Evolutionary conservation across 371 early-diverging fungal species (phyloP).

Genomic region (Apophysomyces elegans): DNA sequence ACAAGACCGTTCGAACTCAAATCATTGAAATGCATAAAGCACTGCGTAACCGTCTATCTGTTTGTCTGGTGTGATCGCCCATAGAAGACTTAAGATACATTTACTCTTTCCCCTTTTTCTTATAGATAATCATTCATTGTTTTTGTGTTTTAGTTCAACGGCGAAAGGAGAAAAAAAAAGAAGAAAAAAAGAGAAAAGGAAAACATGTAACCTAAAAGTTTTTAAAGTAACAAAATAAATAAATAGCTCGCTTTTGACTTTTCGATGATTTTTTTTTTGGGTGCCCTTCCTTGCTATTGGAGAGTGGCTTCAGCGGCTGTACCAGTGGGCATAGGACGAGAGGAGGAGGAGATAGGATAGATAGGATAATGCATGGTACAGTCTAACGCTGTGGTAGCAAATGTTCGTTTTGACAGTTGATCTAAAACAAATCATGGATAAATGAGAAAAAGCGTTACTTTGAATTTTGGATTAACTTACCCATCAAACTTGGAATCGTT

Average conservation of each 20-base stretch:
- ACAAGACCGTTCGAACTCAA: no score
- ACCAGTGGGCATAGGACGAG: slow-evolving; percentile 15
- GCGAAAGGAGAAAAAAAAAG: no score
- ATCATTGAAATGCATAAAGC: no score
- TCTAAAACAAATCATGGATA: slow-evolving; percentile 23
- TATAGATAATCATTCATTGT: no score
- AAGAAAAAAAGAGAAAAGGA: background rate
- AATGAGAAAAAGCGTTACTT: slow-evolving; percentile 18
- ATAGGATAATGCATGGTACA: slow-evolving; percentile 24
- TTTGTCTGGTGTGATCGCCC: no score
- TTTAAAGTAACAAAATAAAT: slow-evolving; percentile 8
- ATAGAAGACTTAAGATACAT: no score
- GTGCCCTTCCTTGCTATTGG: background rate
- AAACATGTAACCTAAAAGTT: background rate
- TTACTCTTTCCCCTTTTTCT: no score
- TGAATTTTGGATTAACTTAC: slow-evolving; percentile 20
- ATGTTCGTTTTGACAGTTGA: slow-evolving; percentile 37
- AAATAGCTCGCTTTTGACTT: background rate
- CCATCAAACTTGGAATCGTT: slow-evolving; percentile 49
- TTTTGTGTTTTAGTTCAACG: no score
- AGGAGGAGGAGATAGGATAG: slow-evolving; percentile 32
- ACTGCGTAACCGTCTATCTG: no score
- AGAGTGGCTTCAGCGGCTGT: slow-evolving; percentile 7
- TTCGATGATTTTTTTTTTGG: background rate
- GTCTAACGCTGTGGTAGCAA: slow-evolving; percentile 20